Evolutionary conservation across 106 monocot genomes (phyloP).

Genomic region (Chionographis japonica): DNA sequence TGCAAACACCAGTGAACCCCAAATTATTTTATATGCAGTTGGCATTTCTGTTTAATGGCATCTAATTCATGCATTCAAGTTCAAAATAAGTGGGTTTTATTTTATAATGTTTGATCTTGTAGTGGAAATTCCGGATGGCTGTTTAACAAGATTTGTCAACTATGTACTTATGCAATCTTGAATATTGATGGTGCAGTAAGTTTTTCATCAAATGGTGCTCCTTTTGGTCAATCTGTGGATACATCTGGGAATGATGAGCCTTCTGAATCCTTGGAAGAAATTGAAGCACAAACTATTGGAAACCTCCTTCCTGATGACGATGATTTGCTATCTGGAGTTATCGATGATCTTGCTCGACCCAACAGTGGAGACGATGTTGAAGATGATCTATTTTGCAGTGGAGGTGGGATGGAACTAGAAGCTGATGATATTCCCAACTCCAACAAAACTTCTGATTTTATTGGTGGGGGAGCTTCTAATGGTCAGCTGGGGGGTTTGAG

Average conservation of each 20-base stretch:
- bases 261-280: constrained; percentile 51
- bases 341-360: constrained; percentile 29
- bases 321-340: constrained; percentile 55
- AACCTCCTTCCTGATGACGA: constrained; percentile 86
- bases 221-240: constrained; percentile 33
- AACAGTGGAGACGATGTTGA: constrained; percentile 48
- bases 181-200: constrained; percentile 37
- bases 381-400: constrained; percentile 75
- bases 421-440: constrained; percentile 26
- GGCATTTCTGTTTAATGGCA: too few relatives aligned
- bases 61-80: too few relatives aligned
- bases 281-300: constrained; percentile 87
- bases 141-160: too few relatives aligned
- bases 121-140: too few relatives aligned
- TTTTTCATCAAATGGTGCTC: constrained; percentile 27
- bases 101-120: too few relatives aligned
- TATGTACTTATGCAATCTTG: background rate
- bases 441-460: constrained; percentile 18
- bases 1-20: background rate
- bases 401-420: constrained; percentile 79
- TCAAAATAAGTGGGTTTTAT: too few relatives aligned
- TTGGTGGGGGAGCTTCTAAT: constrained; percentile 4
- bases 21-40: too few relatives aligned
- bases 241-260: constrained; percentile 36
- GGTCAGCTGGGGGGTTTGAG: constrained; percentile 16